Conservation (phyloP, 2,329 filamentous ascomycete species). For the Cryphonectria parasitica region DNA sequence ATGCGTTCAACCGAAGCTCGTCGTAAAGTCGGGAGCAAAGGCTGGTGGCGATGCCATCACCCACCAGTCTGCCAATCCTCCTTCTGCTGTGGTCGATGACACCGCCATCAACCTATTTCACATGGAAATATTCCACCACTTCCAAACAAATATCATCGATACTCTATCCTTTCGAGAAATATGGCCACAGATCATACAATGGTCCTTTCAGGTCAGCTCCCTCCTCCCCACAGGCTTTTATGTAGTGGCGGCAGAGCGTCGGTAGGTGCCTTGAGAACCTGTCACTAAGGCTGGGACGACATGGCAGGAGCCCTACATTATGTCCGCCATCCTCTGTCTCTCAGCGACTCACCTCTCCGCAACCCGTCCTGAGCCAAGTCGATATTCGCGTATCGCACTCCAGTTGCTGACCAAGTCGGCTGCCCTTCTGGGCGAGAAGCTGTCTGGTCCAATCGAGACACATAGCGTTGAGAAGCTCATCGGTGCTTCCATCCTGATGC, state of each 20-base stretch:
- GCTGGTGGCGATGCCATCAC: neutral
- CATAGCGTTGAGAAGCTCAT: neutral
- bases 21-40: neutral
- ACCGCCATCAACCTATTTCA: neutral
- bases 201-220: neutral
- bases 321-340: neutral
- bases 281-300: neutral
- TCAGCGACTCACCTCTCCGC: neutral
- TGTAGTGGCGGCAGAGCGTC: neutral
- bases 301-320: neutral
- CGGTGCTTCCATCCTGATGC: neutral
- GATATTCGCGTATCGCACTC: neutral
- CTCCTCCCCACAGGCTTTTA: too few relatives aligned
- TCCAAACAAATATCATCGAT: neutral
- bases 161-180: neutral
- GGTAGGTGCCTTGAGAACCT: neutral
- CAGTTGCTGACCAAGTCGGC: neutral
- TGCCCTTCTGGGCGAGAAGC: neutral
- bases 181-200: neutral
- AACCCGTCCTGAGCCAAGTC: neutral
- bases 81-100: neutral
- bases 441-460: neutral
- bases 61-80: neutral
- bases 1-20: neutral
- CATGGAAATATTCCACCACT: neutral